phyloP scores from a whole-genome alignment of 176 grass and related monocot genomes.

The Triticum timopheevii region DNA sequence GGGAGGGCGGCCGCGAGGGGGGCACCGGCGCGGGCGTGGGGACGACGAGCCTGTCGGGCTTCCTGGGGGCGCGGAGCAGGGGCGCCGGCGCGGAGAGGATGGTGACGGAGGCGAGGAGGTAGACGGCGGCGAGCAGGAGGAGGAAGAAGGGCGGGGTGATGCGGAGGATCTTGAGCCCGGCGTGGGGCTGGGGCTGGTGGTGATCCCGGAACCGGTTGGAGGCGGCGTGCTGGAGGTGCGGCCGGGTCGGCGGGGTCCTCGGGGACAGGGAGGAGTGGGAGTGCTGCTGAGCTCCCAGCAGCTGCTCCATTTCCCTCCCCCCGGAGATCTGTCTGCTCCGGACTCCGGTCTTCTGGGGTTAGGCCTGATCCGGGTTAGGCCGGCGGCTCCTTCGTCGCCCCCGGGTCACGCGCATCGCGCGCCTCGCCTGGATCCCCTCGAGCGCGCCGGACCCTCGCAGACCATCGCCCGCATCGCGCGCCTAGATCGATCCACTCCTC shows the following conservation, averaged over 20 bases:
- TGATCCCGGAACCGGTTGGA: slow-evolving; percentile 48
- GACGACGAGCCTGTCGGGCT: slow-evolving; percentile 14
- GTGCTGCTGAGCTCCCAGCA: slow-evolving; percentile 41
- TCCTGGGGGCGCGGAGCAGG: slow-evolving; percentile 16
- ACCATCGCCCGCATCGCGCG: no score
- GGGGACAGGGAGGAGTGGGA: slow-evolving; percentile 24
- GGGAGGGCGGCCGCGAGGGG: slow-evolving; percentile 4
- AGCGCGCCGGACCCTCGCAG: no score
- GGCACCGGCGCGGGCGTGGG: neutral
- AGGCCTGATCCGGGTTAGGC: no score
- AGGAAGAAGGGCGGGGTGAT: slow-evolving; percentile 57
- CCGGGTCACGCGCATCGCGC: no score
- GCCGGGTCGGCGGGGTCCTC: slow-evolving; percentile 31
- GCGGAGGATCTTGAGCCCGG: slow-evolving; percentile 13
- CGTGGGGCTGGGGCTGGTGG: slow-evolving; percentile 3
- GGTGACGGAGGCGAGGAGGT: slow-evolving; percentile 57
- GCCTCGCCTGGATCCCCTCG: no score
- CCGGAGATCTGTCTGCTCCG: neutral
- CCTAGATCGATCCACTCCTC: no score
- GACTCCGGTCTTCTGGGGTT: neutral
- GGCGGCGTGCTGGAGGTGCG: slow-evolving; percentile 28
- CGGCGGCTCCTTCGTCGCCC: no score
- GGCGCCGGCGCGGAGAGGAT: slow-evolving; percentile 45
- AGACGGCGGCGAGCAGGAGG: slow-evolving; percentile 54
- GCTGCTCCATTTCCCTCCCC: slow-evolving; percentile 50